phyloP scores from a whole-genome alignment of 805 yeast species.

The Candida chilensis region DNA sequence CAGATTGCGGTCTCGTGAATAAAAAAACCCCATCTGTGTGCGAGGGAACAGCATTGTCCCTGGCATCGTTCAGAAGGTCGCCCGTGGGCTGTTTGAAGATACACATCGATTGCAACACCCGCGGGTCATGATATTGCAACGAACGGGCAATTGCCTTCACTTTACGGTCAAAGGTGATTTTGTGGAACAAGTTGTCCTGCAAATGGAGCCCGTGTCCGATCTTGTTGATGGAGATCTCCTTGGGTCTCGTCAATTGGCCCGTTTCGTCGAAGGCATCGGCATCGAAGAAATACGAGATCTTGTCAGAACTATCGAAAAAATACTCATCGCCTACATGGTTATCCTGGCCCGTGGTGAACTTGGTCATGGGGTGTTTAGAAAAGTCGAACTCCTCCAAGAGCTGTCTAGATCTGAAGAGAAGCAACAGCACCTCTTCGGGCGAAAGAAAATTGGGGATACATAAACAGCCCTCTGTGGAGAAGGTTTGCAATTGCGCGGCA shows the following conservation, averaged over 20 bases:
- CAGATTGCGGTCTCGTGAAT: slow-evolving; percentile 61
- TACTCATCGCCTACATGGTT: slow-evolving; percentile 68
- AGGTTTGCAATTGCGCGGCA: slow-evolving; percentile 37
- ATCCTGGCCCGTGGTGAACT: slow-evolving; percentile 48
- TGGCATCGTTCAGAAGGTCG: slow-evolving; percentile 3
- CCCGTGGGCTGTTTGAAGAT: slow-evolving; percentile 62
- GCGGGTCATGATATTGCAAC: slow-evolving; percentile 51
- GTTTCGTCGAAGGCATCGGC: slow-evolving; percentile 51
- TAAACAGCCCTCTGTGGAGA: slow-evolving; percentile 50
- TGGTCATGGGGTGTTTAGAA: slow-evolving; percentile 55
- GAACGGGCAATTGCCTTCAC: slow-evolving; percentile 42
- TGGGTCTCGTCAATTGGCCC: slow-evolving; percentile 44
- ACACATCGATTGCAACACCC: slow-evolving; percentile 71
- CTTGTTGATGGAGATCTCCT: slow-evolving; percentile 57
- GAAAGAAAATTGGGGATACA: slow-evolving; percentile 48
- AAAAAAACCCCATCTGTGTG: slow-evolving; percentile 73
- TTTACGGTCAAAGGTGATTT: slow-evolving; percentile 40
- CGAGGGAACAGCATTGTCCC: slow-evolving; percentile 58
- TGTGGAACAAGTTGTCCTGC: slow-evolving; percentile 36
- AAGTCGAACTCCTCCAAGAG: slow-evolving; percentile 43
- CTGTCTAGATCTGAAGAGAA: slow-evolving; percentile 32
- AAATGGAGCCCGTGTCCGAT: slow-evolving; percentile 74
- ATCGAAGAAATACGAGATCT: slow-evolving; percentile 62
- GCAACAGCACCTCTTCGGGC: slow-evolving; percentile 21
- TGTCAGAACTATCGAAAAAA: slow-evolving; percentile 61